A percentile compares a stretch with the other conserved stretches of the same genome.
These are phyloP conservation scores for Microthyrium microscopicum DNA, from an alignment of 2,329 filamentous ascomycete genomes.

Conservation along the genomic window DNA sequence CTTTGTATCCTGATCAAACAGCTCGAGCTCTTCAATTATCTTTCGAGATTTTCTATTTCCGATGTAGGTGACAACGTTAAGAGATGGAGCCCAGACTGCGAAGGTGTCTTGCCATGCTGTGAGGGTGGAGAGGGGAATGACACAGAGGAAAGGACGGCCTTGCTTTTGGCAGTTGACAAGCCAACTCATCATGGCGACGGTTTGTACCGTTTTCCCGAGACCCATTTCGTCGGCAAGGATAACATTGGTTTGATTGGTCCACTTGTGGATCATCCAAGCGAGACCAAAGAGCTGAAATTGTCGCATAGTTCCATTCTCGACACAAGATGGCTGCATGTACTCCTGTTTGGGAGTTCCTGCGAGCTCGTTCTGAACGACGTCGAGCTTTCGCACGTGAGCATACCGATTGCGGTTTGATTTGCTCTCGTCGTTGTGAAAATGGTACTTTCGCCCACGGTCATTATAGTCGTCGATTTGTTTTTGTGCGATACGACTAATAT, in stretches of 20 bases:
- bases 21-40: conserved; percentile 79
- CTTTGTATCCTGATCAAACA: conserved; percentile 73
- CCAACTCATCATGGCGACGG: conserved; percentile 94
- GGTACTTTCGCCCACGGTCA: too few species aligned
- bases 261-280: conserved; percentile 92
- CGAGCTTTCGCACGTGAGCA: too few species aligned
- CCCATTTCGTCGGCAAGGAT: conserved; percentile 99
- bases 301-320: conserved; percentile 69
- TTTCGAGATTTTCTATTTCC: conserved; percentile 73
- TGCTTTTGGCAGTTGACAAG: conserved; percentile 76
- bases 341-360: conserved; percentile 60
- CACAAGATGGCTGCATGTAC: conserved; percentile 69
- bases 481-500: conserved; percentile 66
- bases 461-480: conserved; percentile 83
- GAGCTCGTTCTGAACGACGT: conserved; percentile 63
- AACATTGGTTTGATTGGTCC: conserved; percentile 86
- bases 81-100: conserved; percentile 84
- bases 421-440: too few species aligned
- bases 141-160: conserved; percentile 87
- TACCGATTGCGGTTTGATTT: too few species aligned
- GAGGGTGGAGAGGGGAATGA: conserved; percentile 94
- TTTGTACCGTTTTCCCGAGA: conserved; percentile 94
- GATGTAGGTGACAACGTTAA: conserved; percentile 95
- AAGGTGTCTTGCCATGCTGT: conserved; percentile 98
- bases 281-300: conserved; percentile 88